Evolutionary conservation across 2,329 filamentous ascomycete genomes (phyloP), one percentile per base, ranked within the genome.

Genomic region (Aspergillus sp.): DNA sequence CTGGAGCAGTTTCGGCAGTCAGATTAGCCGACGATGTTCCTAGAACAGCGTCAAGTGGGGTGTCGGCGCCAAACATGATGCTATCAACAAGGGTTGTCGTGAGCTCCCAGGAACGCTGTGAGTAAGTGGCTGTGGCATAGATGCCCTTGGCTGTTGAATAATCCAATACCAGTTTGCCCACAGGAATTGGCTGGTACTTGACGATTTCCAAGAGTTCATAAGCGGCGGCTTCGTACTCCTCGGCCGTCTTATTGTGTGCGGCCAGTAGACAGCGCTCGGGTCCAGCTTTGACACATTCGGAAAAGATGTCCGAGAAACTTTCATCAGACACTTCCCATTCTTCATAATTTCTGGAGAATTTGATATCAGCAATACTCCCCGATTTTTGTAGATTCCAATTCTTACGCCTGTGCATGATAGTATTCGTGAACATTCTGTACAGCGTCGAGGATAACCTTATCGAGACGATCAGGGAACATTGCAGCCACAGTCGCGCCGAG

Each of bases 401-500:
- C 56, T 37, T 58, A 58, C 56, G 46, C 54, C 17, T 27, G 41
- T 33, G 46, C 56, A 46, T 55, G 47, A n/a, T 55, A 48, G 21
- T 58, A 58, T 15, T 58, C 56, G 15, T 50, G 15, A 2, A 46
- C 40, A 47, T 60, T 60, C 21, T 60, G 55, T 12, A 60, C 51
- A 3, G 51, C 55, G 19, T 60, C 58, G 11, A 60, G 37, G 17
- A 56, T 45, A 17, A 60, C 33, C 47, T 45, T 46, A n/a, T 53
- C 55, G 25, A 60, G 37, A 5, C 58, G 37, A 3, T 60, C 58
- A 12, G 58, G 55, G 52, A 60, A 60, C 58, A 60, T 60, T 15
- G 58, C 58, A 17, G 55, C 51, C 6, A 58, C 37, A 2, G 56
- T 56, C 31, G 58, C 41, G 3, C 58, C 58, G 9, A 60, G 31